Evolutionary conservation across 495 filamentous ascomycete species (phyloP).

Genomic region (Polyplosphaeria fusca): DNA sequence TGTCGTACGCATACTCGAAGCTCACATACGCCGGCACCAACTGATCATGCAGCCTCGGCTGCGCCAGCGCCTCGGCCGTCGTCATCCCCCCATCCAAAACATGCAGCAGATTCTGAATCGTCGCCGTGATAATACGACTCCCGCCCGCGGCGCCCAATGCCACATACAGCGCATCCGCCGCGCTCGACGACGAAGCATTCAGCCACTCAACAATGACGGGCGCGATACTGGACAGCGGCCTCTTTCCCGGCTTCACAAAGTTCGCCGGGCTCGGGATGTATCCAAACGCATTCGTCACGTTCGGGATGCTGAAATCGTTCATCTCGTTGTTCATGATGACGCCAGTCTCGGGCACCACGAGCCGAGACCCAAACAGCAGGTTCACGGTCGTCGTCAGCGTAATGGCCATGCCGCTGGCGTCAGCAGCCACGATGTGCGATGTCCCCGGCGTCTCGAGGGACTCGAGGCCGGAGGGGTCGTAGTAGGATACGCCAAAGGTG

Average conservation of each 20-base stretch:
- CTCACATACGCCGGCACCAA: constrained; percentile 63
- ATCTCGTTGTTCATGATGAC: constrained; percentile 94
- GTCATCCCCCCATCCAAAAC: constrained; percentile 63
- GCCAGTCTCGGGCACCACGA: constrained; percentile 78
- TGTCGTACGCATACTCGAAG: constrained; percentile 72
- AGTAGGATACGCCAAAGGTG: constrained; percentile 66
- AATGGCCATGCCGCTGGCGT: constrained; percentile 65
- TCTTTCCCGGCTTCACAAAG: constrained; percentile 75
- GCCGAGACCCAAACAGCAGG: constrained; percentile 70
- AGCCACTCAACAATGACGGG: constrained; percentile 69
- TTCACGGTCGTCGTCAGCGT: constrained; percentile 81
- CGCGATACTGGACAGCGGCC: constrained; percentile 75
- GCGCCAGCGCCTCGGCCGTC: constrained; percentile 58
- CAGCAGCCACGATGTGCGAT: constrained; percentile 69
- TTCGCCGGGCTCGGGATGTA: constrained; percentile 76
- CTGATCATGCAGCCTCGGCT: constrained; percentile 79
- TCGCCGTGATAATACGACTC: constrained; percentile 82
- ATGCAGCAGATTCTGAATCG: constrained; percentile 69
- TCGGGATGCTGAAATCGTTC: constrained; percentile 51
- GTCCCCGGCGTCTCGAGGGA: constrained; percentile 69
- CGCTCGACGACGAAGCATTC: constrained; percentile 52
- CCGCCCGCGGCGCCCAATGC: constrained; percentile 78
- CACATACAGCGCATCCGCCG: constrained; percentile 63
- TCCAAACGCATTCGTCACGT: constrained; percentile 71
- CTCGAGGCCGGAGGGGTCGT: constrained; percentile 63